Percentiles rank a stretch among this genome's conserved stretches.
Evolutionary conservation across 2,329 filamentous ascomycete genomes (phyloP).

Genomic region (Tolypocladium album): DNA sequence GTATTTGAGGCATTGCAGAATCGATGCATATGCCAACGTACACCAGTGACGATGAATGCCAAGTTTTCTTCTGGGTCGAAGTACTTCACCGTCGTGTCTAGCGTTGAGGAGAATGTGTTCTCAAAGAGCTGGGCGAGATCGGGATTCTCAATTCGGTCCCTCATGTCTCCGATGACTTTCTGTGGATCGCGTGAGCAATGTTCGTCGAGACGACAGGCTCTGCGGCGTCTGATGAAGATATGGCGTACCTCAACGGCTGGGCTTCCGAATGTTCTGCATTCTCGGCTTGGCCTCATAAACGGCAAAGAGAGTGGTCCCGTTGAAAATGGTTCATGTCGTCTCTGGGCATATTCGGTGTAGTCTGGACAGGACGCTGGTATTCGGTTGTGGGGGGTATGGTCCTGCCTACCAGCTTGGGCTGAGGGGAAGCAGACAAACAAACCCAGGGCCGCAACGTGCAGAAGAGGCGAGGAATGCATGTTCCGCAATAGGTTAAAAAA

Average conservation of each 20-base stretch:
- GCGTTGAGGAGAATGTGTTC: conserved; percentile 73
- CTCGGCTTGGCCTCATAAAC: conserved; percentile 14
- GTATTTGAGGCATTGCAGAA: no score
- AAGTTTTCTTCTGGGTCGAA: conserved; percentile 54
- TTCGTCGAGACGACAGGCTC: not conserved
- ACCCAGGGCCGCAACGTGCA: not conserved
- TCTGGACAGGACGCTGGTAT: conserved; percentile 12
- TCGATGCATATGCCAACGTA: conserved; percentile 46
- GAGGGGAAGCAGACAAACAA: not conserved
- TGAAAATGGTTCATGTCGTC: conserved; percentile 12
- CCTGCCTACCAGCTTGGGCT: not conserved
- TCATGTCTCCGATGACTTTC: conserved; percentile 23
- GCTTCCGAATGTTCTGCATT: conserved; percentile 16
- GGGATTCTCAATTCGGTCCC: conserved; percentile 28
- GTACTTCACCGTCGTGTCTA: conserved; percentile 76
- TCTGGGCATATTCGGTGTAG: conserved; percentile 11
- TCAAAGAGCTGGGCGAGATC: conserved; percentile 74
- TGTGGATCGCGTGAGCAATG: not conserved
- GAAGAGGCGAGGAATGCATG: not conserved
- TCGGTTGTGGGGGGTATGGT: conserved; percentile 1
- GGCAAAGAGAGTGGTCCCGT: conserved; percentile 10
- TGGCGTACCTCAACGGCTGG: conserved; percentile 13
- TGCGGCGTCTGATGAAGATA: no score
- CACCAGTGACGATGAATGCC: conserved; percentile 72
- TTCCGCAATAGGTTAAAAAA: not conserved